Evolutionary conservation across 768 basidiomycete genomes (phyloP).

Genomic region (Chalciporus piperatus): DNA sequence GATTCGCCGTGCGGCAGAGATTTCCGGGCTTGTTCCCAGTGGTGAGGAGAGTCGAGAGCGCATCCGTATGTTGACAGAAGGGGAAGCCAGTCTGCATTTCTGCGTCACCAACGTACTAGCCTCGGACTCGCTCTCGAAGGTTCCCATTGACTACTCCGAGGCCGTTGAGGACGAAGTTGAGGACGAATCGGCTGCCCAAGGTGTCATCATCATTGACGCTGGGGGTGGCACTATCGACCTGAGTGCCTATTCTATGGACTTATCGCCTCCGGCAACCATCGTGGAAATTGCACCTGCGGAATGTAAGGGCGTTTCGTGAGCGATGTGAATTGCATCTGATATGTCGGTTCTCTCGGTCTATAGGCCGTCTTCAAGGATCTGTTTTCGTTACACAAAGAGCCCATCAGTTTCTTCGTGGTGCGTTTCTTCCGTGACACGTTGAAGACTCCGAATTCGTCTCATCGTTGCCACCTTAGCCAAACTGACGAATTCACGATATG

Average conservation of each 20-base stretch:
- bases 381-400: conserved; percentile 35
- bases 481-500: not conserved
- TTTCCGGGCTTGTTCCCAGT: conserved; percentile 22
- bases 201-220: conserved; percentile 42
- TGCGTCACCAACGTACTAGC: conserved; percentile 45
- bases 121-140: conserved; percentile 22
- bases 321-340: not conserved
- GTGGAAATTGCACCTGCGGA: conserved; percentile 36
- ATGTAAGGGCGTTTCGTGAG: conserved; percentile 14
- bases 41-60: conserved; percentile 9
- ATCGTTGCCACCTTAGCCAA: not conserved
- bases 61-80: conserved; percentile 27
- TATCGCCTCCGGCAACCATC: conserved; percentile 21
- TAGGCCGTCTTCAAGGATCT: conserved; percentile 40
- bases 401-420: conserved; percentile 27
- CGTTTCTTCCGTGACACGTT: not conserved
- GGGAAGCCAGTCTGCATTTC: conserved; percentile 27
- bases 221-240: conserved; percentile 42
- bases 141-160: conserved; percentile 1
- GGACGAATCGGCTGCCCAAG: conserved; percentile 28
- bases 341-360: not conserved
- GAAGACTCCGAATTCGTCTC: not conserved
- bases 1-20: conserved; percentile 25
- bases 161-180: not conserved
- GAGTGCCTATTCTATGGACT: conserved; percentile 34